Conservation (phyloP, 2,329 filamentous ascomycete genomes). For the Fusarium circinatum region DNA sequence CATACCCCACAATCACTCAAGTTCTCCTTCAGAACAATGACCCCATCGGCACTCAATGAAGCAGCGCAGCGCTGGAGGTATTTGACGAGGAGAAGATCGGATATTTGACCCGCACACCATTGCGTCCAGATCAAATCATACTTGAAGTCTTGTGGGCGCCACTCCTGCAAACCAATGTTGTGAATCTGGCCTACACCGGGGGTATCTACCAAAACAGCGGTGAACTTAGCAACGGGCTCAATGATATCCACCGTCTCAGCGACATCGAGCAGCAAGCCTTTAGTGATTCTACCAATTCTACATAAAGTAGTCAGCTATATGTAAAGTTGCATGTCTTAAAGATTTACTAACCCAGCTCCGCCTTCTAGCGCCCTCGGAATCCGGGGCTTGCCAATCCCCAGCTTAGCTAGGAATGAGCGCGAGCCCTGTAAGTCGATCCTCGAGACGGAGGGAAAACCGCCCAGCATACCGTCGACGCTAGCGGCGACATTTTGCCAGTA, state of each 20-base stretch:
- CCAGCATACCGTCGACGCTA: background rate
- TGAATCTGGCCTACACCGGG: background rate
- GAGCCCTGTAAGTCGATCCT: background rate
- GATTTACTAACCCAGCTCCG: background rate
- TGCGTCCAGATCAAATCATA: background rate
- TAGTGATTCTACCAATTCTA: background rate
- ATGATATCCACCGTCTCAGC: background rate
- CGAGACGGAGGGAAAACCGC: background rate
- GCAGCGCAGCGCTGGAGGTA: background rate
- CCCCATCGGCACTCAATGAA: no score
- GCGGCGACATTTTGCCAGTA: background rate
- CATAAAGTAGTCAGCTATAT: no score
- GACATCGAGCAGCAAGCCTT: background rate
- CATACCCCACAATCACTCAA: background rate
- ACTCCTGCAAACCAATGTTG: background rate
- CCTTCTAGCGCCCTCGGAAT: background rate
- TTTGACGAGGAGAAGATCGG: accelerated
- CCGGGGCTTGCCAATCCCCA: background rate
- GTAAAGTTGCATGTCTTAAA: accelerated
- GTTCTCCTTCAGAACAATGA: background rate
- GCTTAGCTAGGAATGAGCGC: background rate
- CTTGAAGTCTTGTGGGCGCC: background rate
- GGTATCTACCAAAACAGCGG: background rate
- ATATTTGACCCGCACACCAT: background rate
- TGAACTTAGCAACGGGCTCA: background rate